Evolutionary conservation across 768 basidiomycete genomes (phyloP), one percentile per base, ranked within the genome.

Genomic region (Leccinum broughii): DNA sequence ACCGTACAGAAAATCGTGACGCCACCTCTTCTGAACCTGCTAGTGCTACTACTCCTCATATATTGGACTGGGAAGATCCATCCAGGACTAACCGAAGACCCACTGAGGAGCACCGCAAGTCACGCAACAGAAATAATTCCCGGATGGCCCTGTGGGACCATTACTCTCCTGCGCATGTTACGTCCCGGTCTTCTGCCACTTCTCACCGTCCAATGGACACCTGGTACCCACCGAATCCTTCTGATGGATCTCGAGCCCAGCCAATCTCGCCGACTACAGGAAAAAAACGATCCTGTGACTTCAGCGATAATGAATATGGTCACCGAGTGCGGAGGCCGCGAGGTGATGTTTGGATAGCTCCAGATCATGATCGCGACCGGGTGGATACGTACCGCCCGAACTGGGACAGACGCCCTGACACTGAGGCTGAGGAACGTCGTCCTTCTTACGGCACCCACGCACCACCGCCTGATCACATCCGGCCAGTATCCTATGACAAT

Each of bases 321-420:
- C 63, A 54, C 48, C 63, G 69, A 55, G 61, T 50, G 1, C 71
- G 73, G 22, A 73, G 64, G 54, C 66, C 58, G 14, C 70, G 73
- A 37, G 59, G 28, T 32, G 63, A 71, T 62, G 30, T 11, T 30
- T 66, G 69, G 72, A 28, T 34, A 5, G 55, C 67, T 32, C 55
- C 53, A 51, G 64, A 64, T 51, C 35, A 49, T 15, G 62, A 61
- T 30, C 57, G 41, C 22, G 53, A 61, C 8, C 30, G 55, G 50
- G 49, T 15, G 22, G 64, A 62, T 11, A 35, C 46, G 3, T 60
- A 58, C 48, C 66, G 57, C 26, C 30, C 56, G 22, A 37, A 30
- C 5, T 1, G 63, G 56, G 67, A 71, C 20, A 44, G 66, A n/a
- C 59, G 24, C 28, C 24, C 24, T 10, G 62, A 63, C 28, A 6